phyloP scores from a whole-genome alignment of 495 filamentous ascomycete species.

The Halenospora varia region DNA sequence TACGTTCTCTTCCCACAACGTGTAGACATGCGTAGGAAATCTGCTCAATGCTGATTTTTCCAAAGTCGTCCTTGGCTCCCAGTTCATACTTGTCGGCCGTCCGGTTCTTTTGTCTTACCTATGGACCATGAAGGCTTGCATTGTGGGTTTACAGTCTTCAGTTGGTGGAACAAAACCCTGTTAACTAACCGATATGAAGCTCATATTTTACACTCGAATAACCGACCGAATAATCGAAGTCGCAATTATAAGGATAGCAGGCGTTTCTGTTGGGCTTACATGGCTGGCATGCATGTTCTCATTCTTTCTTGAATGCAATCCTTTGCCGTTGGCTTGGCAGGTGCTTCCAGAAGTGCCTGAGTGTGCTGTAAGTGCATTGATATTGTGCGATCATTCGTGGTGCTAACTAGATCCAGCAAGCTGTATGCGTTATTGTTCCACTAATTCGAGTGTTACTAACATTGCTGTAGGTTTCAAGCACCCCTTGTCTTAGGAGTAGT shows the following conservation, averaged over 20 bases:
- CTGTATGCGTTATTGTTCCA: neutral
- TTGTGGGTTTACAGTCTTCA: slow-evolving; percentile 3
- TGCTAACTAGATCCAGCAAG: slow-evolving; percentile 7
- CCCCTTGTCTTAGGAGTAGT: no score
- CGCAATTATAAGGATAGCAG: neutral
- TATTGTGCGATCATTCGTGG: neutral
- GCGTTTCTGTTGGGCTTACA: neutral
- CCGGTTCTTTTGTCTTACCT: slow-evolving; percentile 11
- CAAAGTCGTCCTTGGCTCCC: slow-evolving; percentile 7
- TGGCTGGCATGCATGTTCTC: slow-evolving; percentile 10
- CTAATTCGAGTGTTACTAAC: no score
- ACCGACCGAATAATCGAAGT: neutral
- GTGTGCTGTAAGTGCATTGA: slow-evolving; percentile 8
- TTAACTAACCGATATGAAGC: neutral
- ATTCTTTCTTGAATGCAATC: slow-evolving; percentile 3
- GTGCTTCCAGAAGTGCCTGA: neutral
- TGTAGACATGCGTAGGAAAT: neutral
- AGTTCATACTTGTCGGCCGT: slow-evolving; percentile 1
- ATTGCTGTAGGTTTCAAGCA: no score
- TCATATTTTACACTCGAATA: slow-evolving; percentile 14
- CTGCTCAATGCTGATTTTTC: neutral
- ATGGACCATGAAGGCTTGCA: slow-evolving; percentile 17
- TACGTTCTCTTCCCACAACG: neutral
- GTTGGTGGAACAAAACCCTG: neutral
- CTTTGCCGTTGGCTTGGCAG: slow-evolving; percentile 6